Evolutionary conservation across 2,329 filamentous ascomycete species (phyloP).

Genomic region (Penicillium brevicompactum): DNA sequence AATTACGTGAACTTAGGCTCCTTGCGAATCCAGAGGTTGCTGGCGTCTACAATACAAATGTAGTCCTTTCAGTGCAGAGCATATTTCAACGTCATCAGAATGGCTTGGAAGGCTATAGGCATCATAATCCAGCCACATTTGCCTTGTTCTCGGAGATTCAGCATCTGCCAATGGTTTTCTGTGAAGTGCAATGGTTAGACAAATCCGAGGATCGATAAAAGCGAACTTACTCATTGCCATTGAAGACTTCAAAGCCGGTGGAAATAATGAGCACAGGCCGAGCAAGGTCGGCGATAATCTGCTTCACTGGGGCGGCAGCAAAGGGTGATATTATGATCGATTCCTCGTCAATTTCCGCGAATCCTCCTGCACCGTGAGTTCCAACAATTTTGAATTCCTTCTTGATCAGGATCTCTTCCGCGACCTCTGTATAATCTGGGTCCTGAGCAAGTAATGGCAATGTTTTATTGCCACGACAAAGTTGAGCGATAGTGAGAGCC

Average conservation of each 20-base stretch:
- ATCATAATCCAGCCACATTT: slow-evolving; percentile 24
- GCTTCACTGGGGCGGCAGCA: slow-evolving; percentile 22
- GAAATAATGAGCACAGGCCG: slow-evolving; percentile 24
- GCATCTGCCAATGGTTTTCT: slow-evolving; percentile 23
- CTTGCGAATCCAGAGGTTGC: slow-evolving; percentile 12
- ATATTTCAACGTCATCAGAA: slow-evolving; percentile 20
- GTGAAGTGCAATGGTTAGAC: slow-evolving; percentile 12
- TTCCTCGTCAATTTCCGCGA: slow-evolving; percentile 23
- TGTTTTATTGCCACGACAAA: slow-evolving; percentile 17
- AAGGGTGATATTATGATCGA: slow-evolving; percentile 23
- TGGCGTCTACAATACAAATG: slow-evolving; percentile 22
- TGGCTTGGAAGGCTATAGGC: slow-evolving; percentile 17
- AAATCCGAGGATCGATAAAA: slow-evolving; percentile 16
- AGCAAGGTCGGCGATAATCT: slow-evolving; percentile 25
- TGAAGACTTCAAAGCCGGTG: slow-evolving; percentile 18
- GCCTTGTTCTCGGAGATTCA: slow-evolving; percentile 23
- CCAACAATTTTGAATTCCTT: slow-evolving; percentile 22
- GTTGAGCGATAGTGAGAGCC: slow-evolving; percentile 24
- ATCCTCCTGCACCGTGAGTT: slow-evolving; percentile 20
- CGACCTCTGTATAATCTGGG: slow-evolving; percentile 20
- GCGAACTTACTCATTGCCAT: slow-evolving; percentile 19
- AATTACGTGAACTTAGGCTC: slow-evolving; percentile 11
- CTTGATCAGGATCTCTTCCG: slow-evolving; percentile 17
- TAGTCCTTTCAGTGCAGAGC: slow-evolving; percentile 15
- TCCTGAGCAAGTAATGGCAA: slow-evolving; percentile 19